Evolutionary conservation across 228 moss, liverwort and hornwort species (phyloP).

Genomic region (Sphagnum magellanicum): DNA sequence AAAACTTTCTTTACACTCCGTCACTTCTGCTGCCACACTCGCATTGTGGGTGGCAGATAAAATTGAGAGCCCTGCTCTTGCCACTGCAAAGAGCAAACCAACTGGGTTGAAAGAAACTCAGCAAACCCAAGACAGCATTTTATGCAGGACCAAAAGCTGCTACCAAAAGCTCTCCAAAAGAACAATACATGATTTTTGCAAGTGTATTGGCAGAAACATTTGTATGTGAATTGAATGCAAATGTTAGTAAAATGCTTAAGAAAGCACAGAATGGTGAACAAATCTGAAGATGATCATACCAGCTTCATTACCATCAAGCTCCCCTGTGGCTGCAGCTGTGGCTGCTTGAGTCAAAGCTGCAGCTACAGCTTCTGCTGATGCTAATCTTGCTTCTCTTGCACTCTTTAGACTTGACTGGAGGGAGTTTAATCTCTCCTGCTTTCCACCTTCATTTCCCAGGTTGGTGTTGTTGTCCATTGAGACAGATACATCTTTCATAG

Average conservation of each 20-base stretch:
- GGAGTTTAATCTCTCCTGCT: neutral
- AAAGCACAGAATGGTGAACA: too few relatives aligned
- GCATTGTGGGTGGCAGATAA: constrained; percentile 45
- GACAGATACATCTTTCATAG: too few relatives aligned
- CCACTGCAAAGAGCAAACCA: constrained; percentile 33
- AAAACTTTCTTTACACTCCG: constrained; percentile 9
- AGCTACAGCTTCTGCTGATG: constrained; percentile 69
- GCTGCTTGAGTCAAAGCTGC: constrained; percentile 71
- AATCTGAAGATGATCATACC: constrained; percentile 26
- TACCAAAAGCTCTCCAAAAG: neutral
- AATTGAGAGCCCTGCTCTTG: constrained; percentile 62
- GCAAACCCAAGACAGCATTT: neutral
- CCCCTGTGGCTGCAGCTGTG: constrained; percentile 63
- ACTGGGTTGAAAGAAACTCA: neutral
- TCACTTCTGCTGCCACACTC: constrained; percentile 7
- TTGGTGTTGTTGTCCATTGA: constrained; percentile 4
- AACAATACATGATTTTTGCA: neutral
- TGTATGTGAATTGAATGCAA: too few relatives aligned
- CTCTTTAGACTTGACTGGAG: constrained; percentile 19
- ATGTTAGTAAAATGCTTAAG: too few relatives aligned
- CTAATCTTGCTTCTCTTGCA: constrained; percentile 45
- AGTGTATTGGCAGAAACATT: too few relatives aligned
- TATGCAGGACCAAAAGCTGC: neutral
- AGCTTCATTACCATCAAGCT: constrained; percentile 61
- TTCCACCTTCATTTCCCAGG: too few relatives aligned